Conservation (phyloP, 768 basidiomycete species). For the Crepidotus variabilis region DNA sequence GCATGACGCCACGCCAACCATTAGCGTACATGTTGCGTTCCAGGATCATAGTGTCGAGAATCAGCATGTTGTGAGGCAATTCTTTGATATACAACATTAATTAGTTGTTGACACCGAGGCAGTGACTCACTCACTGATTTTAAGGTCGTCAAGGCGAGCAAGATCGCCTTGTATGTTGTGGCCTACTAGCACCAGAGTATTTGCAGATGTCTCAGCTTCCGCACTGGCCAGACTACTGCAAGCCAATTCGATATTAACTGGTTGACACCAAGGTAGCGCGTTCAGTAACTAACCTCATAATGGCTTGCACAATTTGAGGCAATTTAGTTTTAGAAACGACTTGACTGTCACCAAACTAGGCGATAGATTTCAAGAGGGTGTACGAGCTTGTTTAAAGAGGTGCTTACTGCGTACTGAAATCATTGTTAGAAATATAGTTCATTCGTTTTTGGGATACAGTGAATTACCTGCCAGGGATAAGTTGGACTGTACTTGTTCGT, state of each 20-base stretch:
- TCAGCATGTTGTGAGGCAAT: conserved; percentile 68
- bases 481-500: conserved; percentile 59
- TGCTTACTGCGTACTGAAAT: conserved; percentile 60
- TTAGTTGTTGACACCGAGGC: not conserved
- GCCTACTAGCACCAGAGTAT: conserved; percentile 68
- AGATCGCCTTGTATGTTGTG: conserved; percentile 56
- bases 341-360: conserved; percentile 77
- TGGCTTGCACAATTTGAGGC: conserved; percentile 66
- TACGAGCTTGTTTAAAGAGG: not conserved
- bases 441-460: not conserved
- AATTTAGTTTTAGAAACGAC: conserved; percentile 62
- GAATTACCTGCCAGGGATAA: conserved; percentile 70
- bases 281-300: conserved; percentile 52
- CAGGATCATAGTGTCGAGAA: conserved; percentile 60
- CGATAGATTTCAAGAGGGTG: conserved; percentile 11
- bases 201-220: conserved; percentile 68
- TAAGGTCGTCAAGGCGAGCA: conserved; percentile 69
- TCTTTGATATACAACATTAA: conserved; percentile 33
- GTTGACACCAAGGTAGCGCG: not conserved
- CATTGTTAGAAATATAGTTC: conserved; percentile 10
- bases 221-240: conserved; percentile 70
- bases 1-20: conserved; percentile 59
- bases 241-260: conserved; percentile 8
- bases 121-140: conserved; percentile 55
- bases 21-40: conserved; percentile 60